These are phyloP conservation scores for Leccinum pallidistipes DNA, from an alignment of 1,284 basidiomycete species.

Conservation along the genomic window DNA sequence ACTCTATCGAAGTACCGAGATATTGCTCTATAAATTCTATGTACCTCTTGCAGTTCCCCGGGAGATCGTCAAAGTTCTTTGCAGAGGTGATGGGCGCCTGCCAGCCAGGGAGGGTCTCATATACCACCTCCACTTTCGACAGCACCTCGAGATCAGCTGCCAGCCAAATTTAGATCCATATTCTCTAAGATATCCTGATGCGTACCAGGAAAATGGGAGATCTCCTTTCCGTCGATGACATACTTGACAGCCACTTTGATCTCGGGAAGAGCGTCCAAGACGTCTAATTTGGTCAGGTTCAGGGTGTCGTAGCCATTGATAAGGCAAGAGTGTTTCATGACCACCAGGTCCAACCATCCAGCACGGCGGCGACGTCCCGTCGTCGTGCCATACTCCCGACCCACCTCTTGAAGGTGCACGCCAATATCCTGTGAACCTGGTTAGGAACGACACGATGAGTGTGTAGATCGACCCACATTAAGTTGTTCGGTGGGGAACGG, in stretches of 20 bases:
- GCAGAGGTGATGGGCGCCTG: slow-evolving; percentile 73
- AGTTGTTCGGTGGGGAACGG: slow-evolving; percentile 97
- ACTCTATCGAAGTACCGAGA: slow-evolving; percentile 81
- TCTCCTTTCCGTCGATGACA: slow-evolving; percentile 73
- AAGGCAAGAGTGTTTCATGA: slow-evolving; percentile 88
- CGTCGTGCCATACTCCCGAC: slow-evolving; percentile 88
- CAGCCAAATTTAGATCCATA: slow-evolving; percentile 7
- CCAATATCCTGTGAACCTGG: slow-evolving; percentile 65
- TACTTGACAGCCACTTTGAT: slow-evolving; percentile 91
- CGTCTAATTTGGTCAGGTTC: slow-evolving; percentile 96
- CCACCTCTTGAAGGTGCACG: slow-evolving; percentile 90
- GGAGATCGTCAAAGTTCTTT: slow-evolving; percentile 76
- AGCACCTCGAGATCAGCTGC: slow-evolving; percentile 85
- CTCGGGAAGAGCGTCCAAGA: slow-evolving; percentile 84
- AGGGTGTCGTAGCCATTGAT: slow-evolving; percentile 96
- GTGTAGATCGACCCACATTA: slow-evolving; percentile 53
- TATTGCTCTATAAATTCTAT: slow-evolving; percentile 86
- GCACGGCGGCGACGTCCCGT: slow-evolving; percentile 92
- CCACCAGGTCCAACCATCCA: slow-evolving; percentile 97
- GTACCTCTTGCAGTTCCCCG: slow-evolving; percentile 86
- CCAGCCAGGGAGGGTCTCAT: slow-evolving; percentile 94
- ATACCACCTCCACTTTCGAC: slow-evolving; percentile 82
- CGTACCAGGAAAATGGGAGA: slow-evolving; percentile 87
- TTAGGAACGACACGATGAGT: neutral
- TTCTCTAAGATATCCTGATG: slow-evolving; percentile 11